Evolutionary conservation across 768 basidiomycete species (phyloP).

Genomic region (Clitopilus passeckerianus): DNA sequence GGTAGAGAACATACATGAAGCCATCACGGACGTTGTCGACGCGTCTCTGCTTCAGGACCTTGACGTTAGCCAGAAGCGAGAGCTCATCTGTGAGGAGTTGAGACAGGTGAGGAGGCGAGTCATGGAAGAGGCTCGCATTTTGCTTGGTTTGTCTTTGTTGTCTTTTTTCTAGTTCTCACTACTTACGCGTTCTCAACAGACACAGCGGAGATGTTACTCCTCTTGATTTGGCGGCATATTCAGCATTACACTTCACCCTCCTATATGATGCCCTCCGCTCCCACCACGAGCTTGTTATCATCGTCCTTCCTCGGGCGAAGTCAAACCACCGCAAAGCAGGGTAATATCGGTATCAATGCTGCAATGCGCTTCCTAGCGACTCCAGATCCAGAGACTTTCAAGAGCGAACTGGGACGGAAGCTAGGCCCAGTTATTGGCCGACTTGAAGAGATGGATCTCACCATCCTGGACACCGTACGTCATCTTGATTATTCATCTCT

Average conservation of each 20-base stretch:
- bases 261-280: conserved; percentile 7
- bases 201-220: conserved; percentile 71
- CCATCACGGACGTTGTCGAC: conserved; percentile 50
- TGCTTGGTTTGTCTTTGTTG: conserved; percentile 42
- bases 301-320: conserved; percentile 12
- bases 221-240: conserved; percentile 79
- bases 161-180: not conserved
- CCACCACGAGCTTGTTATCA: conserved; percentile 4
- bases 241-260: conserved; percentile 48
- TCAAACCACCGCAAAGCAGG: conserved; percentile 27
- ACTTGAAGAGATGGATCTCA: conserved; percentile 41
- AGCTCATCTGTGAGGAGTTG: conserved; percentile 60
- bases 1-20: conserved; percentile 69
- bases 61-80: conserved; percentile 64
- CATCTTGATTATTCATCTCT: not conserved
- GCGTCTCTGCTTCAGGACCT: conserved; percentile 57
- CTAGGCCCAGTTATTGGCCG: conserved; percentile 52
- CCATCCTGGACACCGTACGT: conserved; percentile 28
- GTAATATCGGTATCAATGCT: conserved; percentile 22
- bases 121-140: conserved; percentile 42
- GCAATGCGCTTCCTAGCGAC: conserved; percentile 54
- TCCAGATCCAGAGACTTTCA: conserved; percentile 55
- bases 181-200: conserved; percentile 27
- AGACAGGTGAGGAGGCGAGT: conserved; percentile 34
- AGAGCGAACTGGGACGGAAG: conserved; percentile 47